Conservation (phyloP, 257 asterid species). For the Plantago major region DNA sequence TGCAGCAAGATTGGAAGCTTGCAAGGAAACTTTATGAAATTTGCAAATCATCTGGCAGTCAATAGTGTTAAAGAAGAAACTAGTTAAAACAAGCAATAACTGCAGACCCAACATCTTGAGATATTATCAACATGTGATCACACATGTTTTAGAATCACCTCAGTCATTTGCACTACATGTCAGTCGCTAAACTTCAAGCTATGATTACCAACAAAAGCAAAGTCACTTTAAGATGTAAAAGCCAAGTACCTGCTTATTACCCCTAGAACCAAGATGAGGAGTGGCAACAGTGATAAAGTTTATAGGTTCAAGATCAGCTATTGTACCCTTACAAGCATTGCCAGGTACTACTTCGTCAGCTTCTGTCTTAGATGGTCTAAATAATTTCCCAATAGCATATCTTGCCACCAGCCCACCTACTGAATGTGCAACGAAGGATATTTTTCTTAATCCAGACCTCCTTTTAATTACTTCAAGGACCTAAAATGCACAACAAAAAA, state of each 20-base stretch:
- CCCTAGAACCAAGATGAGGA: slow-evolving; percentile 99
- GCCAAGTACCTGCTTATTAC: slow-evolving; percentile 78
- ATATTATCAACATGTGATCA: no score
- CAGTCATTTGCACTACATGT: neutral
- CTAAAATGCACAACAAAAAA: slow-evolving; percentile 33
- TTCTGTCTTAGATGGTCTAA: slow-evolving; percentile 43
- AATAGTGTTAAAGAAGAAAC: no score
- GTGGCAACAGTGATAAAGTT: slow-evolving; percentile 90
- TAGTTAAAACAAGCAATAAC: no score
- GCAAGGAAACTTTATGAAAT: no score
- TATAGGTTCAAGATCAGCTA: slow-evolving; percentile 80
- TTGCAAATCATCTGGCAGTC: no score
- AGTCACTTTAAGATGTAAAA: neutral
- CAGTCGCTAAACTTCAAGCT: neutral
- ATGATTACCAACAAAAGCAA: neutral
- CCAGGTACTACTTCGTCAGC: slow-evolving; percentile 37
- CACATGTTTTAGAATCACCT: no score
- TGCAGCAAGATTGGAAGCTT: no score
- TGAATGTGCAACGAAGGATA: slow-evolving; percentile 94
- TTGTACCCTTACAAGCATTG: slow-evolving; percentile 46
- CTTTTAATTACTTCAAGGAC: slow-evolving; percentile 69
- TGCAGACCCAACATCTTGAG: no score
- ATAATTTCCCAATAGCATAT: slow-evolving; percentile 82
- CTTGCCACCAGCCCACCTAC: slow-evolving; percentile 99
- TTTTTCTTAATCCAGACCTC: slow-evolving; percentile 65